phyloP scores from a whole-genome alignment of 2,329 filamentous ascomycete species.

The Hymenoscyphus linearis region DNA sequence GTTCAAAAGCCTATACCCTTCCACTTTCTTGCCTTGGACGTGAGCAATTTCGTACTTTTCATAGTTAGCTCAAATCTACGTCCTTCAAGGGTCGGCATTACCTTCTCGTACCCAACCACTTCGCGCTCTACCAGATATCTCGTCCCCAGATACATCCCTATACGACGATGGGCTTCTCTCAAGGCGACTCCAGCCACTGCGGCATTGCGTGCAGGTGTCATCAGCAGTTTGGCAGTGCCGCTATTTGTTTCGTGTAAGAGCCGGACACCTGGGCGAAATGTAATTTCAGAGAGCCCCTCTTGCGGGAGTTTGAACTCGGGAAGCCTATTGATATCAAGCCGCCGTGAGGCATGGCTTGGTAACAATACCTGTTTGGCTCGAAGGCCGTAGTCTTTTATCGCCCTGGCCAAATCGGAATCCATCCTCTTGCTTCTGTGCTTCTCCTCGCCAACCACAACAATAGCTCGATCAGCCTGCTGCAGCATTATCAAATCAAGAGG shows the following conservation, averaged over 20 bases:
- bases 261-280: constrained; percentile 12
- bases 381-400: constrained; percentile 39
- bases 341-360: constrained; percentile 35
- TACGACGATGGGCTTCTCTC: constrained; percentile 42
- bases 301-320: constrained; percentile 33
- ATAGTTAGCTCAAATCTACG: background rate
- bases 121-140: constrained; percentile 36
- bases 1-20: constrained; percentile 41
- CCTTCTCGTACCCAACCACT: background rate
- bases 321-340: constrained; percentile 39
- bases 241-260: constrained; percentile 40
- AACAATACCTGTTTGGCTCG: constrained; percentile 43
- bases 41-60: constrained; percentile 44
- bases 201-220: constrained; percentile 49
- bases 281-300: constrained; percentile 17
- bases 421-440: constrained; percentile 45
- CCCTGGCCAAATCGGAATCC: constrained; percentile 40
- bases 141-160: constrained; percentile 49
- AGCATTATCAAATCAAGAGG: constrained; percentile 55
- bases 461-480: constrained; percentile 43
- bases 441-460: constrained; percentile 50
- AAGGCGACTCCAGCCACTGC: constrained; percentile 40
- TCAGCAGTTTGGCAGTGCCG: constrained; percentile 45
- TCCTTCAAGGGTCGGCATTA: background rate
- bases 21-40: constrained; percentile 42